Conservation (phyloP, 192 early-diverging fungal species). For the Linnemannia exigua region DNA sequence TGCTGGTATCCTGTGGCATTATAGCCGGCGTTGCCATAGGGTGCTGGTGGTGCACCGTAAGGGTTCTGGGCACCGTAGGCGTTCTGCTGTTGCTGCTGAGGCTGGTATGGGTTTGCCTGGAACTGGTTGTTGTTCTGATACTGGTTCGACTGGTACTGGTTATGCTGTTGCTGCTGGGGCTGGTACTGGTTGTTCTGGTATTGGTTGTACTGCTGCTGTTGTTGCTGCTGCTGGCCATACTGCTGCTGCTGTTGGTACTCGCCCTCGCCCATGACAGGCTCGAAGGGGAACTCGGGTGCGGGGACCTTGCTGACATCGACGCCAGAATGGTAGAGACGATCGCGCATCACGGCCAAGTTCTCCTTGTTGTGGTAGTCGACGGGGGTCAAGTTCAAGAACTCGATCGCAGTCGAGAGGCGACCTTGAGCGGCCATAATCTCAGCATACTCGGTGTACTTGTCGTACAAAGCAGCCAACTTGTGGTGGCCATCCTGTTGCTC, state of each 20-base stretch:
- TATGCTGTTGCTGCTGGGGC: conserved; percentile 39
- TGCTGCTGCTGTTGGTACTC: conserved; percentile 47
- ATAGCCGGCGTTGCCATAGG: conserved; percentile 46
- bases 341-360: conserved; percentile 76
- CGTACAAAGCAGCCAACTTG: conserved; percentile 80
- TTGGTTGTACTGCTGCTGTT: conserved; percentile 30
- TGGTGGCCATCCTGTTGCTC: conserved; percentile 58
- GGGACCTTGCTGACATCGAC: conserved; percentile 57
- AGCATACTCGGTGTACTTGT: conserved; percentile 92
- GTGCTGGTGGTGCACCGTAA: conserved; percentile 21
- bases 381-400: conserved; percentile 85
- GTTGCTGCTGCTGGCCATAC: conserved; percentile 30
- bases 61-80: conserved; percentile 26
- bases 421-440: conserved; percentile 83
- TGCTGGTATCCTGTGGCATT: conserved; percentile 46
- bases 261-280: conserved; percentile 66
- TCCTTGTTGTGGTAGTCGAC: conserved; percentile 66
- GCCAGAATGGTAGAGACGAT: conserved; percentile 76
- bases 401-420: conserved; percentile 78
- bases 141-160: conserved; percentile 53
- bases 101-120: conserved; percentile 33
- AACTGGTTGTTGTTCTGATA: conserved; percentile 29
- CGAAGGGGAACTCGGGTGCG: conserved; percentile 75
- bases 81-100: conserved; percentile 16
- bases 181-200: conserved; percentile 15